A percentile compares a stretch with the other conserved stretches of the same genome.
Conservation (phyloP, 257 asterid species). For the Solanum tarijense region DNA sequence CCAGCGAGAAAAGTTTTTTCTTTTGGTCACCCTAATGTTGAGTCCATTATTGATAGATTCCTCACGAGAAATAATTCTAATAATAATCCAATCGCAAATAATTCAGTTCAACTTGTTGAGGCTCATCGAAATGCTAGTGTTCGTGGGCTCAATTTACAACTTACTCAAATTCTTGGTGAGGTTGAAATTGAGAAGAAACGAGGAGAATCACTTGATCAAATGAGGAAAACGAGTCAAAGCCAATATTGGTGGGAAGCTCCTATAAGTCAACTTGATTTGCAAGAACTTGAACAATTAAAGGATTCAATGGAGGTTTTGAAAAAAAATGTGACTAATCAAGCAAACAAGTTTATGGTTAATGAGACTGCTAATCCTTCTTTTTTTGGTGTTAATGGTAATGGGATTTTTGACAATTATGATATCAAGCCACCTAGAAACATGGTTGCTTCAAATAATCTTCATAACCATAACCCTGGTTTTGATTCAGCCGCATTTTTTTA, state of each 20-base stretch:
- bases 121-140: conserved; percentile 43
- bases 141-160: conserved; percentile 42
- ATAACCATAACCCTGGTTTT: conserved; percentile 24
- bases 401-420: conserved; percentile 28
- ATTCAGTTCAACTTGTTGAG: conserved; percentile 25
- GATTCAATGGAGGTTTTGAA: conserved; percentile 59
- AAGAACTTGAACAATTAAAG: conserved; percentile 41
- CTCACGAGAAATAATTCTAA: conserved; percentile 5
- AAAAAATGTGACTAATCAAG: conserved; percentile 22
- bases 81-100: conserved; percentile 1
- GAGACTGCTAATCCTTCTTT: conserved; percentile 4
- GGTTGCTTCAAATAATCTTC: background rate
- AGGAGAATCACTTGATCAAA: conserved; percentile 42
- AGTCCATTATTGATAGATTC: conserved; percentile 38
- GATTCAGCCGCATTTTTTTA: conserved; percentile 30
- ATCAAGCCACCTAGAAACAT: conserved; percentile 24
- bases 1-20: conserved; percentile 76
- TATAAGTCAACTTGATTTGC: conserved; percentile 24
- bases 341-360: conserved; percentile 17
- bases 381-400: conserved; percentile 5
- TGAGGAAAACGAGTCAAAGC: conserved; percentile 27
- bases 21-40: conserved; percentile 65
- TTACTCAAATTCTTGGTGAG: conserved; percentile 39
- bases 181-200: conserved; percentile 46
- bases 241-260: conserved; percentile 72